A percentile compares a stretch with the other conserved stretches of the same genome.
Conservation (phyloP, 2,329 filamentous ascomycete genomes). For the Fusarium decemcellulare region DNA sequence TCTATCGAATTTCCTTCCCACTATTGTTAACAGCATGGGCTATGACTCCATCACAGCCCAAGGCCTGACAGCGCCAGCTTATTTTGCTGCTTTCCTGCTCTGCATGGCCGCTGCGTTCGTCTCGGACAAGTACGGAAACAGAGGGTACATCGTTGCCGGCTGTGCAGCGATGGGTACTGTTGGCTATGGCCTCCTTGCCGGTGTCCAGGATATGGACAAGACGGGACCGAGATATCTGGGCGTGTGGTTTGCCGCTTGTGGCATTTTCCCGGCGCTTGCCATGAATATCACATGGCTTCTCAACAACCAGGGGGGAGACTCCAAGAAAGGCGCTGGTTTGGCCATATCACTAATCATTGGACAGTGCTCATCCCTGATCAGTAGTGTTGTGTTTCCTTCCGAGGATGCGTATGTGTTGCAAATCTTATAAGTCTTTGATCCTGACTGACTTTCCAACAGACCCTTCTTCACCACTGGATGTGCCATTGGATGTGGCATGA, state of each 20-base stretch:
- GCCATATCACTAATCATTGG: slow-evolving; percentile 23
- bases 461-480: slow-evolving; percentile 14
- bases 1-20: slow-evolving; percentile 30
- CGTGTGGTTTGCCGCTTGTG: slow-evolving; percentile 19
- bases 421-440: neutral
- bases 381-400: slow-evolving; percentile 25
- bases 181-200: slow-evolving; percentile 11
- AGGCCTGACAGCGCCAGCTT: slow-evolving; percentile 23
- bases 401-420: slow-evolving; percentile 9
- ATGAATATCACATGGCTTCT: slow-evolving; percentile 32
- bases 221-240: slow-evolving; percentile 11
- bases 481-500: slow-evolving; percentile 21
- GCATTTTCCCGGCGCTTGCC: slow-evolving; percentile 22
- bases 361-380: slow-evolving; percentile 27
- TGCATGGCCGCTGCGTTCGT: slow-evolving; percentile 22
- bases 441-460: neutral
- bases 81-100: slow-evolving; percentile 21
- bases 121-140: slow-evolving; percentile 19
- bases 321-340: slow-evolving; percentile 28
- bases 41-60: slow-evolving; percentile 26
- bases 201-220: slow-evolving; percentile 15
- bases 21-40: slow-evolving; percentile 25
- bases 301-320: slow-evolving; percentile 31
- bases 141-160: slow-evolving; percentile 20
- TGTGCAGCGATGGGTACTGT: neutral